Evolutionary conservation across 2,329 filamentous ascomycete species (phyloP).

Genomic region (Paecilomyces sp.): DNA sequence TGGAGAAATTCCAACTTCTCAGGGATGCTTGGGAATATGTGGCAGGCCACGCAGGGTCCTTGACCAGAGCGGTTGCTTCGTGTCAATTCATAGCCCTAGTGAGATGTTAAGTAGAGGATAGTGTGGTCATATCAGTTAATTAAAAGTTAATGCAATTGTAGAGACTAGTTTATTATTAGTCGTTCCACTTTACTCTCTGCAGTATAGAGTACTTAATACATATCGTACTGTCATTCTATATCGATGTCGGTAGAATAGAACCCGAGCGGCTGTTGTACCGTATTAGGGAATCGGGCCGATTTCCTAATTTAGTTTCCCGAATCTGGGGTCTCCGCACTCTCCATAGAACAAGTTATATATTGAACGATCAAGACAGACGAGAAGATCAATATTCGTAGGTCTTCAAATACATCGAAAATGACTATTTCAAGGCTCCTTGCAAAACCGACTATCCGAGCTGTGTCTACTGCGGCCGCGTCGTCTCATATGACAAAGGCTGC

Average conservation of each 20-base stretch:
- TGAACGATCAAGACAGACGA: not conserved
- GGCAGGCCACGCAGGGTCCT: conserved; percentile 36
- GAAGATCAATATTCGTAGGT: not conserved
- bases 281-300: conserved; percentile 8
- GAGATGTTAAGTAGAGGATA: too few species aligned
- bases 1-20: conserved; percentile 32
- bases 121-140: too few species aligned
- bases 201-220: too few species aligned
- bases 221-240: too few species aligned
- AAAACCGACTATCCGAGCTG: conserved; percentile 19
- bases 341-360: not conserved
- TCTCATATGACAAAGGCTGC: conserved; percentile 34
- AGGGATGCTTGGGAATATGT: conserved; percentile 30
- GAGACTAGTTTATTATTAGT: too few species aligned
- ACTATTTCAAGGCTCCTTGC: conserved; percentile 22
- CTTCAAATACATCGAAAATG: conserved; percentile 10
- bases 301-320: conserved; percentile 6
- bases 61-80: conserved; percentile 5
- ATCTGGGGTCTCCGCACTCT: not conserved
- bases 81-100: too few species aligned
- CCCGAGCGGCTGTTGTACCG: conserved; percentile 4
- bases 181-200: too few species aligned
- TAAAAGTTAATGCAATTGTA: too few species aligned
- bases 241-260: not conserved
- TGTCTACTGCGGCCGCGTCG: conserved; percentile 21